phyloP scores from a whole-genome alignment of 2,329 filamentous ascomycete genomes.

The Claviceps humidiphila region DNA sequence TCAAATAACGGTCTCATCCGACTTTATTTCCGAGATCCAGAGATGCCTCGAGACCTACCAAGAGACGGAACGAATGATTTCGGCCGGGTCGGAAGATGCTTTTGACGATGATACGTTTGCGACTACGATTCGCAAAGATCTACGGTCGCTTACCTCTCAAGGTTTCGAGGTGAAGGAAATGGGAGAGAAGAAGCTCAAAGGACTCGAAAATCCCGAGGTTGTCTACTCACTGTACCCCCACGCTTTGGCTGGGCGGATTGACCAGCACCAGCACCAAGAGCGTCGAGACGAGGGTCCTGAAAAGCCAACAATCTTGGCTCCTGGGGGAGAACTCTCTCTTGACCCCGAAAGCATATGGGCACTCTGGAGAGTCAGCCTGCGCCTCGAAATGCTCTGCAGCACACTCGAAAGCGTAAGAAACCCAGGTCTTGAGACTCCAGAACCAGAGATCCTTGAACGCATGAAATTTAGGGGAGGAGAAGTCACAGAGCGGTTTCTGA shows the following conservation, averaged over 20 bases:
- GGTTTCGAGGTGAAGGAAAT: constrained; percentile 96
- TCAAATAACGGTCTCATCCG: constrained; percentile 90
- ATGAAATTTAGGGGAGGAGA: constrained; percentile 59
- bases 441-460: constrained; percentile 67
- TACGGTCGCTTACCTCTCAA: constrained; percentile 75
- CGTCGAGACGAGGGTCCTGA: constrained; percentile 30
- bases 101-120: constrained; percentile 63
- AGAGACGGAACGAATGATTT: constrained; percentile 62
- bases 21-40: constrained; percentile 94
- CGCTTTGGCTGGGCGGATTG: constrained; percentile 66
- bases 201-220: constrained; percentile 90
- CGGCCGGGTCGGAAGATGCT: constrained; percentile 50
- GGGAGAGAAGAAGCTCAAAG: constrained; percentile 89
- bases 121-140: constrained; percentile 71
- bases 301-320: constrained; percentile 47
- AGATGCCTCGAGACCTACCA: constrained; percentile 80
- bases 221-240: constrained; percentile 95
- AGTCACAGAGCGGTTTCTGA: constrained; percentile 73
- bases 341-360: constrained; percentile 79
- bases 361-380: constrained; percentile 76
- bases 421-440: constrained; percentile 58
- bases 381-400: constrained; percentile 87
- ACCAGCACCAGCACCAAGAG: constrained; percentile 46
- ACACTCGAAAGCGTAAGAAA: constrained; percentile 60
- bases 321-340: constrained; percentile 55